These are phyloP conservation scores for Ciborinia camelliae DNA, from an alignment of 2,329 filamentous ascomycete species.

Conservation along the genomic window DNA sequence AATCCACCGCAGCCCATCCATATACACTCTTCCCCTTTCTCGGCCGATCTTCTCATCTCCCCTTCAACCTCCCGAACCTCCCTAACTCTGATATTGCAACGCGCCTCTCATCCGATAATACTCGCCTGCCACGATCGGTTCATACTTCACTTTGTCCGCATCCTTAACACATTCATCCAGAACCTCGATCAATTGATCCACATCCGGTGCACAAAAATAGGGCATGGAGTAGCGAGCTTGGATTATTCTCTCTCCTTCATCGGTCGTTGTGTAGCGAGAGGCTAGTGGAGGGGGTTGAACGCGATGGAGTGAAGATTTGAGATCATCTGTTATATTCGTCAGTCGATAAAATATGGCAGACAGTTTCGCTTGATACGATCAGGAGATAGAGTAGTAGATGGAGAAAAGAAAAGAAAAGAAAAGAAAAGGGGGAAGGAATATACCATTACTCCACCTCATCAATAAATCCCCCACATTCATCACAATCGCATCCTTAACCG, in stretches of 20 bases:
- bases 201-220: slow-evolving; percentile 54
- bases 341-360: background rate
- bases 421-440: slow-evolving; percentile 14
- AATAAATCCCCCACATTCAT: slow-evolving; percentile 51
- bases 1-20: too few species aligned
- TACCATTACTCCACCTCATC: slow-evolving; percentile 50
- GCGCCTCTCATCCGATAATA: slow-evolving; percentile 31
- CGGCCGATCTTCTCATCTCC: background rate
- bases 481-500: slow-evolving; percentile 43
- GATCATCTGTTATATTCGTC: slow-evolving; percentile 38
- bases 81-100: slow-evolving; percentile 26
- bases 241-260: slow-evolving; percentile 43
- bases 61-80: too few species aligned
- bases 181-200: slow-evolving; percentile 50
- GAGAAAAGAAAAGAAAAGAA: background rate
- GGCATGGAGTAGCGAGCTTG: slow-evolving; percentile 56
- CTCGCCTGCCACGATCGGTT: slow-evolving; percentile 38
- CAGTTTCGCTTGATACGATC: background rate
- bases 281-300: slow-evolving; percentile 46
- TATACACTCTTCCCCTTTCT: too few species aligned
- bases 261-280: slow-evolving; percentile 39
- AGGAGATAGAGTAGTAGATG: background rate
- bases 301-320: slow-evolving; percentile 53
- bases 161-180: slow-evolving; percentile 46
- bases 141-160: slow-evolving; percentile 48